Evolutionary conservation across 768 basidiomycete genomes (phyloP), one percentile per base, ranked within the genome.

Genomic region (Cytidiella melzeri): DNA sequence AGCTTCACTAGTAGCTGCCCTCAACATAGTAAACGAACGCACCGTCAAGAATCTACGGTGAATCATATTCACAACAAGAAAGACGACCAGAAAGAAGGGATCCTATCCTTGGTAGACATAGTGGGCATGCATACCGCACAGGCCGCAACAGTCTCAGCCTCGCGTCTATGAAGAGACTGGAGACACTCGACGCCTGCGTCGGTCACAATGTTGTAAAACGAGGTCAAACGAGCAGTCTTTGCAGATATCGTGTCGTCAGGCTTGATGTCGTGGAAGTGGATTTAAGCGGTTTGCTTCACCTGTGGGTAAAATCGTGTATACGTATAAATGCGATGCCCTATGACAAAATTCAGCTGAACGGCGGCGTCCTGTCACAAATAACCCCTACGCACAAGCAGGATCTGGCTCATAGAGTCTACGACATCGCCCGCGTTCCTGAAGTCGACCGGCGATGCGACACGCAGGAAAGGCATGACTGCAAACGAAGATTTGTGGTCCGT

Each of bases 51-150:
- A 54, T 20, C 58, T 52, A 3, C 48, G 49, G 13, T 48, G 38
- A 25, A 60, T 61, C 5, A 67, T 28, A 19, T 62, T 49, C 3
- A 62, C 65, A 1, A 64, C 52, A 1, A 57, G 60, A 43, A 57
- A 64, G 1, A 67, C 47, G 21, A 67, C 67, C n/a, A n/a, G n/a
- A n/a, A n/a, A n/a, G n/a, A n/a, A n/a, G n/a, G n/a, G n/a, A n/a
- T n/a, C n/a, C n/a, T n/a, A n/a, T n/a, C n/a, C n/a, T n/a, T n/a
- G n/a, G n/a, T n/a, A n/a, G n/a, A n/a, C n/a, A n/a, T n/a, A n/a
- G n/a, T n/a, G n/a, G n/a, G n/a, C n/a, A n/a, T n/a, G n/a, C n/a
- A n/a, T n/a, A n/a, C n/a, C n/a, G n/a, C n/a, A n/a, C n/a, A n/a
- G n/a, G n/a, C n/a, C n/a, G n/a, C n/a, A n/a, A n/a, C n/a, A n/a